Evolutionary conservation across 176 grass and related monocot genomes (phyloP).

Genomic region (Miscanthus lutarioriparius): DNA sequence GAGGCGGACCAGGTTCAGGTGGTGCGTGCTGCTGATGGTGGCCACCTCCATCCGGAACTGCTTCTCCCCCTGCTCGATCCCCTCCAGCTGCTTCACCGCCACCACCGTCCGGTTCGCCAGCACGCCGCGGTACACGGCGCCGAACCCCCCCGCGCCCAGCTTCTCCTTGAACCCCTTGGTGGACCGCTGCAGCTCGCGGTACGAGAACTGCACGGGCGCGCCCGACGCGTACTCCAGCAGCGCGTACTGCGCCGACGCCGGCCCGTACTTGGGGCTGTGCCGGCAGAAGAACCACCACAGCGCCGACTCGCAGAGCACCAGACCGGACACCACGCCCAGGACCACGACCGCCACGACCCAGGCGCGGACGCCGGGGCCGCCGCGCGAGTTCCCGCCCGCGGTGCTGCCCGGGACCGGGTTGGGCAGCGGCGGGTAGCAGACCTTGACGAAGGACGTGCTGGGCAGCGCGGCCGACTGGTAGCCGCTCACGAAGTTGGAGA

Average conservation of each 20-base stretch:
- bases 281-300: constrained; percentile 88
- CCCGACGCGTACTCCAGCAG: constrained; percentile 97
- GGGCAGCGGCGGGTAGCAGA: constrained; percentile 48
- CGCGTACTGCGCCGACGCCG: constrained; percentile 80
- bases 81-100: constrained; percentile 93
- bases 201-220: constrained; percentile 91
- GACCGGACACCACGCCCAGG: constrained; percentile 45
- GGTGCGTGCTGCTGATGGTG: constrained; percentile 98
- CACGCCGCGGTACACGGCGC: constrained; percentile 78
- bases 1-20: constrained; percentile 88
- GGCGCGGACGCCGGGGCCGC: constrained; percentile 39
- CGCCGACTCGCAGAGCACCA: constrained; percentile 62
- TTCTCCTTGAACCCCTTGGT: constrained; percentile 95
- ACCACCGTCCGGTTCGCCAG: constrained; percentile 77
- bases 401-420: constrained; percentile 9
- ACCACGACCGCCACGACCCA: constrained; percentile 67
- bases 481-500: constrained; percentile 67
- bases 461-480: constrained; percentile 84
- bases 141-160: constrained; percentile 84
- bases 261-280: constrained; percentile 71
- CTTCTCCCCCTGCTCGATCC: constrained; percentile 99
- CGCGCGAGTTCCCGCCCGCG: neutral
- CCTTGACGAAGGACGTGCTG: constrained; percentile 95
- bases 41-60: constrained; percentile 99
- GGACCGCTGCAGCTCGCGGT: constrained; percentile 62